A percentile compares a stretch with the other conserved stretches of the same genome.
phyloP scores from a whole-genome alignment of 192 early-diverging fungal genomes.

The Mycoemilia scoparia region DNA sequence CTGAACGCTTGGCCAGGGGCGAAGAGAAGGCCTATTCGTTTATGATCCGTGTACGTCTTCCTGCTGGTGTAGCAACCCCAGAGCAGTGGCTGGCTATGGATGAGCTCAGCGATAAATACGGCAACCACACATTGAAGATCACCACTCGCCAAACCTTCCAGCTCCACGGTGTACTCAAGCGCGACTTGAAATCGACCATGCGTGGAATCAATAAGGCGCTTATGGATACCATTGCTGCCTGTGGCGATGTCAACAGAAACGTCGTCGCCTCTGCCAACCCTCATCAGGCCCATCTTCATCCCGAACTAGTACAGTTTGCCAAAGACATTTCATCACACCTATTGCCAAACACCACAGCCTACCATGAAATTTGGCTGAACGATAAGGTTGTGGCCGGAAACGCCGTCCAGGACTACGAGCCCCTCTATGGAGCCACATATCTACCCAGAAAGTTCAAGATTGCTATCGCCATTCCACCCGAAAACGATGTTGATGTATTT shows the following conservation, averaged over 20 bases:
- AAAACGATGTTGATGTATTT: slow-evolving; percentile 93
- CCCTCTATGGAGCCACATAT: slow-evolving; percentile 82
- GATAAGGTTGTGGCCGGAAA: slow-evolving; percentile 66
- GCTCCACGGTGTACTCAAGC: slow-evolving; percentile 89
- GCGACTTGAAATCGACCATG: slow-evolving; percentile 69
- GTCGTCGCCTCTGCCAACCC: slow-evolving; percentile 87
- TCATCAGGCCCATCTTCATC: slow-evolving; percentile 57
- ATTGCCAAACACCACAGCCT: slow-evolving; percentile 69
- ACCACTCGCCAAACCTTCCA: slow-evolving; percentile 96
- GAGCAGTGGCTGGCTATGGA: slow-evolving; percentile 91
- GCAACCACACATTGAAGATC: slow-evolving; percentile 80
- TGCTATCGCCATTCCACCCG: slow-evolving; percentile 82
- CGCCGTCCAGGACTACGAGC: slow-evolving; percentile 73
- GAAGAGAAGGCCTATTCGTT: slow-evolving; percentile 86
- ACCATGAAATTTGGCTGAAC: slow-evolving; percentile 96
- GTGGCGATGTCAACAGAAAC: slow-evolving; percentile 96
- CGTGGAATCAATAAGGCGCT: slow-evolving; percentile 80
- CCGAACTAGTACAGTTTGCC: slow-evolving; percentile 55
- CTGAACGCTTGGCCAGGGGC: slow-evolving; percentile 62
- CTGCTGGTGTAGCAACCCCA: slow-evolving; percentile 75
- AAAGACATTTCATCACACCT: slow-evolving; percentile 55
- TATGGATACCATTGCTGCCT: slow-evolving; percentile 87
- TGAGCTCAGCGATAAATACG: slow-evolving; percentile 62
- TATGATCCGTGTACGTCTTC: slow-evolving; percentile 92
- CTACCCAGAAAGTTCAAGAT: slow-evolving; percentile 96